Evolutionary conservation across 2,329 filamentous ascomycete species (phyloP), one percentile per base, ranked within the genome.

Genomic region (Corinectria fuckeliana): DNA sequence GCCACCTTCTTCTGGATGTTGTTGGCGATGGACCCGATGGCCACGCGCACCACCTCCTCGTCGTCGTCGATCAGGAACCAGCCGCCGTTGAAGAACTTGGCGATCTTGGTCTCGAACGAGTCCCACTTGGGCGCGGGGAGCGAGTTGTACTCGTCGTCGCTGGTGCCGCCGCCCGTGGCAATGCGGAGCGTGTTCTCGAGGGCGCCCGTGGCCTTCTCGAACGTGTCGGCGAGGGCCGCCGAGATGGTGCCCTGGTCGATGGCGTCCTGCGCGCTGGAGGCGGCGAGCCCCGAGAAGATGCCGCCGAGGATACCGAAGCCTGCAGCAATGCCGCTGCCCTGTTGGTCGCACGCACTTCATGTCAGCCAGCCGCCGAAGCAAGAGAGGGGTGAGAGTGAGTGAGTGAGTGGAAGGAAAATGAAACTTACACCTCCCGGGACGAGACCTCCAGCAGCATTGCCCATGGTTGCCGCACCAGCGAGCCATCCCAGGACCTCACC

Each of bases 1-100:
- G 61, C 61, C 2, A 67, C 56, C 34, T 66, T 66, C 10, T 60
- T 58, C 55, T 62, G 53, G 14, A 67, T 65, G 1, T 34, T 41
- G 2, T 34, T 41, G 5, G 26, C 52, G 2, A 67, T 52, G 7
- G 61, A 60, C 0, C 18, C 25, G 7, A 66, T 56, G 0, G 61
- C 39, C 0, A 10, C n/a, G 1, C 48, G 36, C 0, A 66, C 63
- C 2, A 54, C 38, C 14, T 55, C 49, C 0, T 45, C 13, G 1
- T 59, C 50, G 9, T 66, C 58, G 5, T 64, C 50, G 0, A 66
- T 11, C 0, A 64, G 42, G 5, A 64, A 64, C 44, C 62, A 65
- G 1, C 62, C 50, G 1, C 58, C 50, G 16, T 62, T 59, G 47
- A 64, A 64, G 42, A 65, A 65, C 16, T 53, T 62, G 18, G 62